Evolutionary conservation across 768 basidiomycete genomes (phyloP).

Genomic region (Coprinellus micaceus): DNA sequence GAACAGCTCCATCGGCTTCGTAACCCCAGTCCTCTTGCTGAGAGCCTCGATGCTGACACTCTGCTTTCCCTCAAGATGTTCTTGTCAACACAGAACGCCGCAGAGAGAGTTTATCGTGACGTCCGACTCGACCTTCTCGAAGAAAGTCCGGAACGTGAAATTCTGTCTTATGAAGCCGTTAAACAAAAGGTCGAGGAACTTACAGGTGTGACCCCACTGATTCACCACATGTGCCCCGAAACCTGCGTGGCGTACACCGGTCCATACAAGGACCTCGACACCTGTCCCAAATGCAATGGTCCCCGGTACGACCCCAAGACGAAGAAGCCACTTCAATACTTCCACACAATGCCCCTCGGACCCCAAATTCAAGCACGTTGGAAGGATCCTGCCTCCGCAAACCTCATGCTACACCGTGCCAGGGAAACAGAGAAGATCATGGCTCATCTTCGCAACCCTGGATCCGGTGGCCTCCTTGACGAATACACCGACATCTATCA

Average conservation of each 20-base stretch:
- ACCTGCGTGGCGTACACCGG: constrained; percentile 18
- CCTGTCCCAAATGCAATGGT: constrained; percentile 23
- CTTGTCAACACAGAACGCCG: constrained; percentile 4
- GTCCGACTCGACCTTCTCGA: neutral
- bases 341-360: constrained; percentile 38
- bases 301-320: constrained; percentile 20
- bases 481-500: constrained; percentile 26
- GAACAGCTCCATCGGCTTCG: constrained; percentile 22
- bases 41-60: constrained; percentile 12
- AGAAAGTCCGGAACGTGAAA: neutral
- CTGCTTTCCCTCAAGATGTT: constrained; percentile 10
- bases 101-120: neutral
- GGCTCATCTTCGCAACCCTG: constrained; percentile 7
- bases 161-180: constrained; percentile 27
- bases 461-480: constrained; percentile 14
- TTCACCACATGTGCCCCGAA: constrained; percentile 16
- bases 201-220: constrained; percentile 14
- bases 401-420: constrained; percentile 23
- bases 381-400: constrained; percentile 19
- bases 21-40: constrained; percentile 14
- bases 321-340: constrained; percentile 23
- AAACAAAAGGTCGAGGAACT: constrained; percentile 16
- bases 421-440: constrained; percentile 21
- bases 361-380: constrained; percentile 38
- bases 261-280: constrained; percentile 13